Conservation (phyloP, 257 asterid species). For the Cordia subcordata region DNA sequence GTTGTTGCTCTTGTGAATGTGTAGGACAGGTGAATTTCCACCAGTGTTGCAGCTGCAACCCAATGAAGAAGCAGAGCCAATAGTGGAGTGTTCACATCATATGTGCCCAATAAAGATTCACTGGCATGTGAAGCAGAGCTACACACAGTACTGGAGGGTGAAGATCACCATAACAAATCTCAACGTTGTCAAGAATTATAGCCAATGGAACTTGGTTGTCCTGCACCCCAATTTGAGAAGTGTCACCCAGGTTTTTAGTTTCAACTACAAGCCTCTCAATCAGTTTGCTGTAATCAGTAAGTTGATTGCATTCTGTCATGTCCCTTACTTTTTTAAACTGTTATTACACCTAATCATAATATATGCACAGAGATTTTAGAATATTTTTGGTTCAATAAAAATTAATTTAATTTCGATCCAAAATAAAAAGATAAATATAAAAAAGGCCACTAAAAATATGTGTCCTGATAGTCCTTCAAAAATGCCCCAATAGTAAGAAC, state of each 20-base stretch:
- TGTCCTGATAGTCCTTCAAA: too few relatives aligned
- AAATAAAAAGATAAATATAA: too few relatives aligned
- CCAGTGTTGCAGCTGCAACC: constrained; percentile 36
- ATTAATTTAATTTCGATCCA: too few relatives aligned
- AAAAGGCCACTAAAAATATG: too few relatives aligned
- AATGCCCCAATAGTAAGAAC: too few relatives aligned
- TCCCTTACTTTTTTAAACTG: too few relatives aligned
- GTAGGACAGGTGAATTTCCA: constrained; percentile 43
- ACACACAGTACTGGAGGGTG: constrained; percentile 72
- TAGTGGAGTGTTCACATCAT: constrained; percentile 47
- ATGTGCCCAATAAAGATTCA: constrained; percentile 83
- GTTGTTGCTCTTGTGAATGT: constrained; percentile 1
- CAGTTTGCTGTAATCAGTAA: constrained; percentile 56
- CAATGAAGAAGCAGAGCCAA: constrained; percentile 35
- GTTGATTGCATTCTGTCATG: constrained; percentile 1
- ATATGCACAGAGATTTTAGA: too few relatives aligned
- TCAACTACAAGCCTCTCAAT: constrained; percentile 69
- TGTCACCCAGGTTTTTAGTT: constrained; percentile 63
- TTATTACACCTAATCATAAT: too few relatives aligned
- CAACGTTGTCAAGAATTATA: constrained; percentile 51
- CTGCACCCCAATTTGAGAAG: constrained; percentile 69
- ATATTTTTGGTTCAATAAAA: too few relatives aligned
- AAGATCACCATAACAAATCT: constrained; percentile 59
- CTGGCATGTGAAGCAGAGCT: constrained; percentile 72
- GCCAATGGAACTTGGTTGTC: constrained; percentile 67